phyloP scores from a whole-genome alignment of 148 eudicot genomes.

The Dianthus caryophyllus region DNA sequence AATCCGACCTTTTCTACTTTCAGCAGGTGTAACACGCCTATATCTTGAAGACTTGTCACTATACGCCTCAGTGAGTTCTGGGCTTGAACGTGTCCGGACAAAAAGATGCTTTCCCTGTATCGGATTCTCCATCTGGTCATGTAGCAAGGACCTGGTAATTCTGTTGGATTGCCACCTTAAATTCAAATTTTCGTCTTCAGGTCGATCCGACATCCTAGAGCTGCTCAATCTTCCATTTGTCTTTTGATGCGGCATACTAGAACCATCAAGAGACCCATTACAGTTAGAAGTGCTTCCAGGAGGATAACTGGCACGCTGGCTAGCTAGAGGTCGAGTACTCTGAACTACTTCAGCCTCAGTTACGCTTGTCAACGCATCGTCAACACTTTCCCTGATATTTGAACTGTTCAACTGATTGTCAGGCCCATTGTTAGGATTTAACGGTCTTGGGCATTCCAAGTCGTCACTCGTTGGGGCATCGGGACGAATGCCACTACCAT shows the following conservation, averaged over 20 bases:
- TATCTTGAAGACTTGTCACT: constrained; percentile 38
- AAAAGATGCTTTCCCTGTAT: constrained; percentile 59
- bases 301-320: constrained; percentile 36
- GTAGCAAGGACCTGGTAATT: constrained; percentile 31
- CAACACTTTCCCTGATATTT: constrained; percentile 27
- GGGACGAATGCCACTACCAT: constrained; percentile 83
- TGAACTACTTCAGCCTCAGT: constrained; percentile 28
- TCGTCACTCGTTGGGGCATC: constrained; percentile 59
- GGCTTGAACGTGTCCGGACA: constrained; percentile 79
- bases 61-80: constrained; percentile 64
- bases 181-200: constrained; percentile 29
- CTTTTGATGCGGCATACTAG: constrained; percentile 37
- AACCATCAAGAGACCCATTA: constrained; percentile 25
- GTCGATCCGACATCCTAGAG: constrained; percentile 30
- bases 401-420: constrained; percentile 23
- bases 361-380: constrained; percentile 26
- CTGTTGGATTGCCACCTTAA: constrained; percentile 29
- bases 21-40: constrained; percentile 35
- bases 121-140: constrained; percentile 40
- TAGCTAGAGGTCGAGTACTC: constrained; percentile 20
- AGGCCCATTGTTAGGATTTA: constrained; percentile 28
- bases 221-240: constrained; percentile 27
- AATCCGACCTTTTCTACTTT: constrained; percentile 39
- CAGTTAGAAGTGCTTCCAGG: constrained; percentile 25
- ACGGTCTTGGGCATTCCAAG: constrained; percentile 20